These are phyloP conservation scores for Agaricus blazei DNA, from an alignment of 768 basidiomycete species.

Conservation along the genomic window DNA sequence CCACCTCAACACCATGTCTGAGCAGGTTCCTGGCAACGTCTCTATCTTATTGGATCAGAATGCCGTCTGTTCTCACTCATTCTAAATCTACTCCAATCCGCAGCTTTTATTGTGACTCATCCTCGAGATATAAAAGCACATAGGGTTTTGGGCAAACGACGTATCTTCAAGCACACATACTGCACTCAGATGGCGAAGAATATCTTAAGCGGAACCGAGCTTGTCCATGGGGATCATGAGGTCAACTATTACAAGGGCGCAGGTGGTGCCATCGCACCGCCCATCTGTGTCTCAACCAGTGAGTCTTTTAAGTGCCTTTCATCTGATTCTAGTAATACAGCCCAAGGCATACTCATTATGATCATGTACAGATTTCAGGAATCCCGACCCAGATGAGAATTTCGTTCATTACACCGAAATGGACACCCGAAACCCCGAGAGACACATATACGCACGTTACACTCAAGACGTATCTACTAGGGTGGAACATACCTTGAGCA, in stretches of 20 bases:
- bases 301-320: conserved; percentile 3
- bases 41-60: too few species aligned
- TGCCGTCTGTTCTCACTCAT: too few species aligned
- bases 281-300: conserved; percentile 79
- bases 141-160: too few species aligned
- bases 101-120: too few species aligned
- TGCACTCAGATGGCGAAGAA: not conserved
- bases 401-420: conserved; percentile 18
- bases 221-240: conserved; percentile 38
- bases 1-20: too few species aligned
- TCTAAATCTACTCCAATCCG: too few species aligned
- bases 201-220: conserved; percentile 35
- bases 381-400: conserved; percentile 25
- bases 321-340: not conserved
- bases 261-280: conserved; percentile 52
- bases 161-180: too few species aligned
- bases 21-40: too few species aligned
- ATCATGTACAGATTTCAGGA: conserved; percentile 46
- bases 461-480: conserved; percentile 58
- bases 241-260: conserved; percentile 15
- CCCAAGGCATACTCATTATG: too few species aligned
- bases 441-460: conserved; percentile 75
- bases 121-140: too few species aligned
- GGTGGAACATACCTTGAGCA: conserved; percentile 69
- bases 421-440: conserved; percentile 42